Evolutionary conservation across 2,329 filamentous ascomycete species (phyloP).

Genomic region (Lithohypha guttulata): DNA sequence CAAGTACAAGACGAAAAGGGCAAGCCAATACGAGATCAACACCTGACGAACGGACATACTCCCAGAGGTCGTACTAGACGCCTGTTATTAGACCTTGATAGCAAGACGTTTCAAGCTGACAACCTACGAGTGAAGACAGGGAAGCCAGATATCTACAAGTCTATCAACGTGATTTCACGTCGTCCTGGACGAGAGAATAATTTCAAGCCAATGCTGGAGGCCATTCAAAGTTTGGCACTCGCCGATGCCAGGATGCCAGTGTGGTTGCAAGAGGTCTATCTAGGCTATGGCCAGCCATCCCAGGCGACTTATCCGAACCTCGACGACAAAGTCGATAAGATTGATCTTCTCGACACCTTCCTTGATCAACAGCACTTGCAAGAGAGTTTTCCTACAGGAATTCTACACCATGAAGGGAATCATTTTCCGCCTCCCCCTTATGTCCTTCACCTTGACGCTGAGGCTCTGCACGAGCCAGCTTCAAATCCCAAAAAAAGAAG

Average conservation of each 20-base stretch:
- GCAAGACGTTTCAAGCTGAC: conserved; percentile 66
- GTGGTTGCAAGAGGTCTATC: conserved; percentile 93
- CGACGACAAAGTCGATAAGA: conserved; percentile 60
- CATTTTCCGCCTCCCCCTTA: conserved; percentile 72
- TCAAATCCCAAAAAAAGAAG: conserved; percentile 72
- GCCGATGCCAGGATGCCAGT: conserved; percentile 76
- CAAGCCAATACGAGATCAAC: conserved; percentile 53
- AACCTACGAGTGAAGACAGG: conserved; percentile 53
- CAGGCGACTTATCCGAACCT: conserved; percentile 78
- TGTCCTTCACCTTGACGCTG: conserved; percentile 57
- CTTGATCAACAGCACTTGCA: conserved; percentile 89
- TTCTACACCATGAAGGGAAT: conserved; percentile 65
- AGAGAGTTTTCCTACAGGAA: conserved; percentile 79
- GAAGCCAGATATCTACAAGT: conserved; percentile 69
- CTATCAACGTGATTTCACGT: conserved; percentile 75
- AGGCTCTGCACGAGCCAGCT: conserved; percentile 34
- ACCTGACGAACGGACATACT: conserved; percentile 52
- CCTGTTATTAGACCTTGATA: conserved; percentile 71
- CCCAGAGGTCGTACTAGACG: conserved; percentile 51
- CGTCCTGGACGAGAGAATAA: conserved; percentile 87
- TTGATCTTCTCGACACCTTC: conserved; percentile 93
- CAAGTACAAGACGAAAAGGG: conserved; percentile 81
- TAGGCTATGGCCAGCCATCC: conserved; percentile 91
- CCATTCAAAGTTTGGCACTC: conserved; percentile 73
- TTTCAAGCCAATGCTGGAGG: conserved; percentile 86